Base-by-base conservation (phyloP, 805 yeast species). In the Candida insectalens region DNA sequence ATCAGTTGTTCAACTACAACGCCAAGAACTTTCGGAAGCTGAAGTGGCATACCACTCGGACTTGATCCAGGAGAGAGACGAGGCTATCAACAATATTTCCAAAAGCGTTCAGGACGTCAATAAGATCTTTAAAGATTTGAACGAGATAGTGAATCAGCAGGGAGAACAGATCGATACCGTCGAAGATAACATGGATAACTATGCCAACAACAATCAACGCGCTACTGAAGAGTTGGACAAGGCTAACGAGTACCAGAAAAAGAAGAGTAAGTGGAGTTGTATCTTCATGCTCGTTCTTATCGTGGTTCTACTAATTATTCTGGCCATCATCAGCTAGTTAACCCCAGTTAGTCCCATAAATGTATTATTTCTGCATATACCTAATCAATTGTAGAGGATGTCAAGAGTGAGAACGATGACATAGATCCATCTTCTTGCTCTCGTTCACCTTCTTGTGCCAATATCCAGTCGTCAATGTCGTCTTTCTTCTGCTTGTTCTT, bases 21-120 rank as follows among this genome's bases (percentile, higher is more conserved):
- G 12, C 10, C 53, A 55, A 21, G 66, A 64, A 36, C 50, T 50
- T 18, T 23, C 47, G 4, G 43, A 41, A 8, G 62, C 76, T 19
- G 74, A 79, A 32, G 49, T 81, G 16, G 81, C 74, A 41, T 74
- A 76, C 41, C 89, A 83, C 45, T 46, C 71, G 1, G 52, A 76
- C 1, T 55, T 82, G 4, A 75, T 87, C 2, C 73, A 76, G 36
- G 89, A 84, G 47, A 62, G 96, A 36, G 77, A 81, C 34, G 60
- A 71, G 17, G 92, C 84, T 40, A 81, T 88, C 21, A 63, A 66
- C 20, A 76, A 73, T 40, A 78, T 87, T 6, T 77, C 80, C 28
- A 73, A 74, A 27, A 94, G 95, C 0, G 84, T 87, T 8, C 71
- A 67, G 34, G 96, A 88, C 43, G 83, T 88, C 27, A 87, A 88